Evolutionary conservation across 2,329 filamentous ascomycete species (phyloP).

Genomic region (Penicillium sp.): DNA sequence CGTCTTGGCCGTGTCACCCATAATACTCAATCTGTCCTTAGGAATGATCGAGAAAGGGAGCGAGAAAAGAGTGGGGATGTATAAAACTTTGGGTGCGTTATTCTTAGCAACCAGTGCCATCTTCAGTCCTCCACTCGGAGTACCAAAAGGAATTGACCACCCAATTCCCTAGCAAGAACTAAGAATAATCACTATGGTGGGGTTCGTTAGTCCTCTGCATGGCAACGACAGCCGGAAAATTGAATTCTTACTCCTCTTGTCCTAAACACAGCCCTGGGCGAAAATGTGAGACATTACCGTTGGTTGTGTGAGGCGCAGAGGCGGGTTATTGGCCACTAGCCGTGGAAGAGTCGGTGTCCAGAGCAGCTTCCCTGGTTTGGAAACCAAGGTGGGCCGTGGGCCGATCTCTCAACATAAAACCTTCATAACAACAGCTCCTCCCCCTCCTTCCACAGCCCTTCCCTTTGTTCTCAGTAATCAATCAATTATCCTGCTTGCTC

Average conservation of each 20-base stretch:
- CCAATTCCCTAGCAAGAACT: slow-evolving; percentile 1
- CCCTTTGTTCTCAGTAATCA: slow-evolving; percentile 24
- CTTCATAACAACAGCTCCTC: slow-evolving; percentile 31
- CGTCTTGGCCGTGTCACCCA: background rate
- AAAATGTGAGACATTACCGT: slow-evolving; percentile 31
- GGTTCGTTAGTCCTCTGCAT: slow-evolving; percentile 1
- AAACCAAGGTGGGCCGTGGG: slow-evolving; percentile 32
- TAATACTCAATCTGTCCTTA: background rate
- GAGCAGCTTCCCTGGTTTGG: slow-evolving; percentile 33
- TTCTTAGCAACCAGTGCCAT: slow-evolving; percentile 17
- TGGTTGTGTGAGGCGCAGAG: slow-evolving; percentile 29
- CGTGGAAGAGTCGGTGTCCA: slow-evolving; percentile 23
- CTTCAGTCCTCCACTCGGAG: background rate
- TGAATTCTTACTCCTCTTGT: slow-evolving; percentile 7
- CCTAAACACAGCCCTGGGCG: slow-evolving; percentile 24
- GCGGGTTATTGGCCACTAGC: slow-evolving; percentile 31
- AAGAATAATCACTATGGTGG: slow-evolving; percentile 19
- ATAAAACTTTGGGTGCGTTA: slow-evolving; percentile 8
- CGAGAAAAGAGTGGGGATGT: slow-evolving; percentile 6
- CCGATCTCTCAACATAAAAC: slow-evolving; percentile 35
- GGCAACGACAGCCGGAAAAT: background rate
- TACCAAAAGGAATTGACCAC: background rate
- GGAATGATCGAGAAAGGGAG: slow-evolving; percentile 6
- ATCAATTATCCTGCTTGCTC: slow-evolving; percentile 11
- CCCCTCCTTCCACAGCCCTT: slow-evolving; percentile 27